Conservation (phyloP, 1,139 yeast species). For the Meyerozyma sp. region DNA sequence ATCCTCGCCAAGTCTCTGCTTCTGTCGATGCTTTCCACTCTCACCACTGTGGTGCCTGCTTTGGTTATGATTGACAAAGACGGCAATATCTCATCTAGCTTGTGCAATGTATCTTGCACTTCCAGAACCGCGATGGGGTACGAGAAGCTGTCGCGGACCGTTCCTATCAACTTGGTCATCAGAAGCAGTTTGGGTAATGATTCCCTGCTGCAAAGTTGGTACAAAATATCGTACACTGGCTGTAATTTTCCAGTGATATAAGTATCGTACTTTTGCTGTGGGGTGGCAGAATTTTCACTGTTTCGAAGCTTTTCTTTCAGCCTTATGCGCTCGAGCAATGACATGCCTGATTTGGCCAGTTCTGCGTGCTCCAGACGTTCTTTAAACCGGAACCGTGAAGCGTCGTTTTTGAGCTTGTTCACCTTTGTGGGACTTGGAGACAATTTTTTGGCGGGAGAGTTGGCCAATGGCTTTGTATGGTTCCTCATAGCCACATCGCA, state of each 20-base stretch:
- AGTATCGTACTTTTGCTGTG: conserved; percentile 29
- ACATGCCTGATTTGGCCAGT: conserved; percentile 20
- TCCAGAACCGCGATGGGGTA: conserved; percentile 30
- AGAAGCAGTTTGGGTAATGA: conserved; percentile 16
- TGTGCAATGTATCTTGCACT: conserved; percentile 22
- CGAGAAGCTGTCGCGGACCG: conserved; percentile 29
- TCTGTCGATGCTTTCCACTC: conserved; percentile 23
- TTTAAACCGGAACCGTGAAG: conserved; percentile 27
- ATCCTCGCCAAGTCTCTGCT: conserved; percentile 15
- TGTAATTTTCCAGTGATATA: conserved; percentile 39
- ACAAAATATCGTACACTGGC: conserved; percentile 32
- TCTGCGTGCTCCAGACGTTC: conserved; percentile 18
- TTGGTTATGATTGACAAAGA: conserved; percentile 9
- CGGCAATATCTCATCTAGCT: conserved; percentile 14
- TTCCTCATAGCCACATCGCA: conserved; percentile 4
- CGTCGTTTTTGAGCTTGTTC: conserved; percentile 24
- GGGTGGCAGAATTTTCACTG: conserved; percentile 11
- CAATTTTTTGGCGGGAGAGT: conserved; percentile 8
- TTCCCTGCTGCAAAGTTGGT: conserved; percentile 16
- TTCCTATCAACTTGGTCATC: conserved; percentile 19
- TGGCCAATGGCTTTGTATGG: neutral
- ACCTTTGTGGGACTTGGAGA: conserved; percentile 14
- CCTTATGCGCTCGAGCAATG: conserved; percentile 39
- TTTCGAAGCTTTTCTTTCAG: conserved; percentile 25
- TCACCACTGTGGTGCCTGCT: conserved; percentile 22